Percentiles rank a stretch among this genome's conserved stretches.
These are phyloP conservation scores for Madurella mycetomatis DNA, from an alignment of 2,329 filamentous ascomycete species.

Conservation along the genomic window DNA sequence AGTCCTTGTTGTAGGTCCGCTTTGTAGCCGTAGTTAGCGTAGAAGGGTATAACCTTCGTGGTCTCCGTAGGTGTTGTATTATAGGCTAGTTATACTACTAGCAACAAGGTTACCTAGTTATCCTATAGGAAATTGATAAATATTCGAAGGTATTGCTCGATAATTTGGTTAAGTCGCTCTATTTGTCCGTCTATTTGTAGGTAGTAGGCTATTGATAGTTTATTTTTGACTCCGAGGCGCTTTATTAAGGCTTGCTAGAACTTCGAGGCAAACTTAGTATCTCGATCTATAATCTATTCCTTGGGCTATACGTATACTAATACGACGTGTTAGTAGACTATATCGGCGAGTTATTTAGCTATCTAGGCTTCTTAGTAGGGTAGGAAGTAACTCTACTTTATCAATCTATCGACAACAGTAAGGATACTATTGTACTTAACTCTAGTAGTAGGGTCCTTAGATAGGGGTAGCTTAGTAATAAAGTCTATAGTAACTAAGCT, in stretches of 20 bases:
- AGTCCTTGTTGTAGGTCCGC: constrained; percentile 12
- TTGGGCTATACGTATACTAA: background rate
- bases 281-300: constrained; percentile 11
- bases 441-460: background rate
- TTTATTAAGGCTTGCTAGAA: constrained; percentile 15
- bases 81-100: constrained; percentile 17
- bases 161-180: constrained; percentile 13
- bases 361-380: constrained; percentile 3
- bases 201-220: constrained; percentile 11
- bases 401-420: constrained; percentile 11
- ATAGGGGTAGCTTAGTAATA: constrained; percentile 13
- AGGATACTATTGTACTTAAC: constrained; percentile 9
- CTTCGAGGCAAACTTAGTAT: constrained; percentile 15
- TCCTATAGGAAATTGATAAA: constrained; percentile 21
- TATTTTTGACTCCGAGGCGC: constrained; percentile 4
- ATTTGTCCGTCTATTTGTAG: constrained; percentile 14
- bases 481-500: constrained; percentile 12
- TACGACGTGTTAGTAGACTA: constrained; percentile 4
- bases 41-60: constrained; percentile 17
- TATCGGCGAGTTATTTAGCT: constrained; percentile 7
- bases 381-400: constrained; percentile 14
- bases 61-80: constrained; percentile 13
- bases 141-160: constrained; percentile 10
- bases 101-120: constrained; percentile 18
- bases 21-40: constrained; percentile 15